Conservation (phyloP, 176 grass and related monocot genomes). For the Miscanthus lutarioriparius region DNA sequence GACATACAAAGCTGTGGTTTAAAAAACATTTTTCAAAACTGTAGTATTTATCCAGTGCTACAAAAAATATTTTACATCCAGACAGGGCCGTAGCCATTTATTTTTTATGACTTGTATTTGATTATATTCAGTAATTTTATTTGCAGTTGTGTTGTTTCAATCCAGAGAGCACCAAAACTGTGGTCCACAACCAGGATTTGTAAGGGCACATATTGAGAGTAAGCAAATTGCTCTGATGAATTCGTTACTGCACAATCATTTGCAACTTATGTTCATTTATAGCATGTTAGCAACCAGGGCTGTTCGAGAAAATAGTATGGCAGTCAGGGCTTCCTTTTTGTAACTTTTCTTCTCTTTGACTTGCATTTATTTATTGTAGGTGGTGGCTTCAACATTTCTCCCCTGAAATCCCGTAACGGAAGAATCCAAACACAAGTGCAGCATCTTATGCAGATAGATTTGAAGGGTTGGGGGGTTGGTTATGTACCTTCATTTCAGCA, state of each 20-base stretch:
- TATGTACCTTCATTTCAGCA: slow-evolving; percentile 92
- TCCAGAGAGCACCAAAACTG: slow-evolving; percentile 97
- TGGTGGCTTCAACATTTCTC: slow-evolving; percentile 96
- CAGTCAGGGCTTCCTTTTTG: slow-evolving; percentile 2
- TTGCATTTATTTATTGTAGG: slow-evolving; percentile 44
- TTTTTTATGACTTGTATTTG: slow-evolving; percentile 17
- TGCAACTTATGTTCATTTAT: slow-evolving; percentile 11
- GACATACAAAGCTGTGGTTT: neutral
- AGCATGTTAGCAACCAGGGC: neutral
- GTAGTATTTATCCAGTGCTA: neutral
- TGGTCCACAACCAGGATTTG: slow-evolving; percentile 92
- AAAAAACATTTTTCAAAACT: neutral
- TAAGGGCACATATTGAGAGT: slow-evolving; percentile 97
- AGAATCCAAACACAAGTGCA: slow-evolving; percentile 90
- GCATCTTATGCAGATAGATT: slow-evolving; percentile 98
- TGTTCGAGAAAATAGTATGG: neutral
- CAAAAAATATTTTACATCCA: neutral
- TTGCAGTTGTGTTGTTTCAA: slow-evolving; percentile 91
- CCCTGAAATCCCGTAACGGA: slow-evolving; percentile 77
- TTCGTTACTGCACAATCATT: slow-evolving; percentile 11
- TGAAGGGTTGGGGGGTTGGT: slow-evolving; percentile 90
- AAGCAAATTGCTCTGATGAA: slow-evolving; percentile 23
- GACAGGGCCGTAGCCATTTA: neutral
- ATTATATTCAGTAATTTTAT: slow-evolving; percentile 31
- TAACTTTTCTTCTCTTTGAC: slow-evolving; percentile 15